These are phyloP conservation scores for Eucalyptus polyanthemos DNA, from an alignment of 345 rosid species.

Conservation along the genomic window DNA sequence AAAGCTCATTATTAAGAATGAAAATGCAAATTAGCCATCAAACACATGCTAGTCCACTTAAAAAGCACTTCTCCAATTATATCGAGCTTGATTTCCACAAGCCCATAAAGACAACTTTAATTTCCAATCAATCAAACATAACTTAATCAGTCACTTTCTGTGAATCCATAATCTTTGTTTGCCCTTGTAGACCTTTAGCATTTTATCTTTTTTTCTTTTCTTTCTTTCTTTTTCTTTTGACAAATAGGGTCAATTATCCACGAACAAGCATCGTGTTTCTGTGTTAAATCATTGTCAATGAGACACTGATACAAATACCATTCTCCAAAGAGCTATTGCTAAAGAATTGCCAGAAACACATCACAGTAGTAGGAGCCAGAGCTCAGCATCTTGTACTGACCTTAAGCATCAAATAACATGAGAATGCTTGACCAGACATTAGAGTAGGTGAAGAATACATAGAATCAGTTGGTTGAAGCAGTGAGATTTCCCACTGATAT, in stretches of 20 bases:
- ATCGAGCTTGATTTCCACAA: neutral
- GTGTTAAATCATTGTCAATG: neutral
- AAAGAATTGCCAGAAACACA: neutral
- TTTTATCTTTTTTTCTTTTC: neutral
- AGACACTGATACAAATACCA: neutral
- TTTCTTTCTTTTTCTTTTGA: neutral
- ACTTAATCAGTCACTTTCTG: neutral
- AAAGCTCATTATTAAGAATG: neutral
- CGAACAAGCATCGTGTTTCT: neutral
- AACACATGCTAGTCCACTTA: neutral
- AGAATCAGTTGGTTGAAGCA: constrained; percentile 59
- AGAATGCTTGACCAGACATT: constrained; percentile 72
- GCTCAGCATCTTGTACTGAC: constrained; percentile 13
- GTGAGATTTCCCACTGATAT: constrained; percentile 67
- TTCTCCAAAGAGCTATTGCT: neutral
- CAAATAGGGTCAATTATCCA: neutral
- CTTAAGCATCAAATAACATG: constrained; percentile 82
- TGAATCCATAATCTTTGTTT: neutral
- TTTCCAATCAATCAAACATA: neutral
- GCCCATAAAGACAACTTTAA: neutral
- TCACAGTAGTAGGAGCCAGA: neutral
- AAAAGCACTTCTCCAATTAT: neutral
- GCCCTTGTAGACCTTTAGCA: neutral
- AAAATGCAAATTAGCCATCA: neutral
- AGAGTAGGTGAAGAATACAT: constrained; percentile 50